phyloP scores from a whole-genome alignment of 2,329 filamentous ascomycete species.

The Pestalotiopsis sp. region DNA sequence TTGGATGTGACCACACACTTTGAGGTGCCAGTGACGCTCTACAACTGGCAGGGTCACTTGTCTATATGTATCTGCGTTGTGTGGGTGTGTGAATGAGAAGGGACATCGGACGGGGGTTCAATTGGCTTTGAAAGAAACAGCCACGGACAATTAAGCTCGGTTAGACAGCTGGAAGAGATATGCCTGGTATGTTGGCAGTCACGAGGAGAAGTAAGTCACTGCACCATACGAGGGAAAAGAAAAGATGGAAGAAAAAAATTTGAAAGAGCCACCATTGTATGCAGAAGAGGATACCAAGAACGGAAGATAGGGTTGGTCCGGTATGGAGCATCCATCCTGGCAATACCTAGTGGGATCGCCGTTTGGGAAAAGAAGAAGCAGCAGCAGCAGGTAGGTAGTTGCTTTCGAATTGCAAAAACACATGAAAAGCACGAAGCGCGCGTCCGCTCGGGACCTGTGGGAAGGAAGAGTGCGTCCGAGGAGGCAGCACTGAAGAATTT shows the following conservation, averaged over 20 bases:
- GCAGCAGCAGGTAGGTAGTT: neutral
- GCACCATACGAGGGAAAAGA: neutral
- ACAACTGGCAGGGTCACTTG: neutral
- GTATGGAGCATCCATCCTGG: neutral
- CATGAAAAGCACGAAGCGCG: neutral
- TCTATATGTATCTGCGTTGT: neutral
- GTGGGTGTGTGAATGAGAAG: neutral
- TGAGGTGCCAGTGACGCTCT: neutral
- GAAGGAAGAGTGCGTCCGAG: neutral
- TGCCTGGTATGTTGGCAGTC: neutral
- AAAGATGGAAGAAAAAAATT: neutral
- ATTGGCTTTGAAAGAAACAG: neutral
- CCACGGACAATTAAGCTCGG: neutral
- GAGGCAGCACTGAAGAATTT: neutral
- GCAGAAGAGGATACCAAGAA: neutral
- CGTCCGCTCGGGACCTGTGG: neutral
- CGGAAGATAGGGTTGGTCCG: neutral
- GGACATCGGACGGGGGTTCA: neutral
- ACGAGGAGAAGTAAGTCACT: neutral
- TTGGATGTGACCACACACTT: neutral
- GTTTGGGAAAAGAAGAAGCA: neutral
- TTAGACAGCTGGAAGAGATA: neutral
- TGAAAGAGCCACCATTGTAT: neutral
- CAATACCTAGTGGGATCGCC: neutral
- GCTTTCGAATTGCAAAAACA: neutral